Conservation (phyloP, 495 filamentous ascomycete genomes). For the Durotheca rogersii region DNA sequence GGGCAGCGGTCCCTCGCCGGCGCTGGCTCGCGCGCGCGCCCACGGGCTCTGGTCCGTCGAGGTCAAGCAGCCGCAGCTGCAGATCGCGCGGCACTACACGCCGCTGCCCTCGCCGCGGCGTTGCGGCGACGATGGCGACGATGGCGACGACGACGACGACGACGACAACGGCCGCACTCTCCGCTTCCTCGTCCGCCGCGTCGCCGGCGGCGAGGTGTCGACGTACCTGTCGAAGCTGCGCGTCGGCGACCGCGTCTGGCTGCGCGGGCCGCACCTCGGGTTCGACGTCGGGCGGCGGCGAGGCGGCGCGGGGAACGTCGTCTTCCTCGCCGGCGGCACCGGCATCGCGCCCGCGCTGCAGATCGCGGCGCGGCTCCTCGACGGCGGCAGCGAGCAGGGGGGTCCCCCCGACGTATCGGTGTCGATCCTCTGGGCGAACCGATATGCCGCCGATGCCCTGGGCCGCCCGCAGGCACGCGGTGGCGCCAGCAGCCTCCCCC, state of each 20-base stretch:
- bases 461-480: conserved; percentile 9
- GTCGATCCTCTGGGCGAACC: conserved; percentile 46
- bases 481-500: neutral
- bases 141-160: neutral
- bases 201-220: conserved; percentile 55
- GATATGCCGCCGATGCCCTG: conserved; percentile 39
- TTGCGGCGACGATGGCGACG: neutral
- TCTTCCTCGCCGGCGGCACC: conserved; percentile 92
- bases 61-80: conserved; percentile 88
- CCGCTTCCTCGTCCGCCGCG: conserved; percentile 51
- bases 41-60: conserved; percentile 81
- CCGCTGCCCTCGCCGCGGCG: conserved; percentile 61
- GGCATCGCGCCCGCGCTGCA: conserved; percentile 92
- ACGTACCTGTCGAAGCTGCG: conserved; percentile 65
- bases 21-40: no score
- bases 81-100: conserved; percentile 87
- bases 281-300: conserved; percentile 58
- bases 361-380: conserved; percentile 61
- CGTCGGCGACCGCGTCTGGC: conserved; percentile 61
- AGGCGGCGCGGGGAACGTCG: conserved; percentile 43
- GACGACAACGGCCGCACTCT: conserved; percentile 19
- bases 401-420: conserved; percentile 26
- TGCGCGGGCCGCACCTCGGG: conserved; percentile 77
- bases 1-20: neutral
- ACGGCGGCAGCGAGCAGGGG: conserved; percentile 34